Percentiles rank a stretch among this genome's conserved stretches.
phyloP scores from a whole-genome alignment of 257 asterid species.

The Jacaranda mimosifolia region DNA sequence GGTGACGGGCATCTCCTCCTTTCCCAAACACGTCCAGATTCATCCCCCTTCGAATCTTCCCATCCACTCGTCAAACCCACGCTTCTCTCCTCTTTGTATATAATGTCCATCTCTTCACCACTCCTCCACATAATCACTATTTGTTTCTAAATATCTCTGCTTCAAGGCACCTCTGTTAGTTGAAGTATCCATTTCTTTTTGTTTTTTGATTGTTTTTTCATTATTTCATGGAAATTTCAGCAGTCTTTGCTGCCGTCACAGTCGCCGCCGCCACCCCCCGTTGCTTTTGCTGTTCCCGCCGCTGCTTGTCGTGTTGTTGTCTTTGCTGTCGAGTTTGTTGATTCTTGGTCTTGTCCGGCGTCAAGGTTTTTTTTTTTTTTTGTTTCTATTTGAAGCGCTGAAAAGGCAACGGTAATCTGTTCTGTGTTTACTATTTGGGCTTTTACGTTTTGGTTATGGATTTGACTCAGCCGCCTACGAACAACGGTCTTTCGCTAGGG shows the following conservation, averaged over 20 bases:
- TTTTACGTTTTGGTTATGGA: slow-evolving; percentile 52
- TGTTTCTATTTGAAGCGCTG: slow-evolving; percentile 24
- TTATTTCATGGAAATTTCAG: slow-evolving; percentile 43
- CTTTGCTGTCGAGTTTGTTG: slow-evolving; percentile 38
- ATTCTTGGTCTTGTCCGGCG: background rate
- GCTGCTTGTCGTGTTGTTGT: slow-evolving; percentile 43
- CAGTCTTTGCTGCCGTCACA: slow-evolving; percentile 25
- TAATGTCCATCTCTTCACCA: slow-evolving; percentile 10
- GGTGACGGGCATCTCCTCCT: slow-evolving; percentile 24
- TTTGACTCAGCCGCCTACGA: slow-evolving; percentile 62
- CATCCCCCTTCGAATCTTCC: slow-evolving; percentile 49
- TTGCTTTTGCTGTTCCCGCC: no score
- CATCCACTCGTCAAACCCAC: slow-evolving; percentile 50
- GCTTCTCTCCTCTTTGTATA: slow-evolving; percentile 35
- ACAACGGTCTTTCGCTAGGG: slow-evolving; percentile 62
- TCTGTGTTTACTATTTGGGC: background rate
- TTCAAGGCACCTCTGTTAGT: background rate
- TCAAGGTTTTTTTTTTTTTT: slow-evolving; percentile 17
- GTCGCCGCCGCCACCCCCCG: background rate
- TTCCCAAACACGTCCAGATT: slow-evolving; percentile 52
- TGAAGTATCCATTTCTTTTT: background rate
- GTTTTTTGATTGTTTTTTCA: background rate
- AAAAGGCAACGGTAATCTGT: slow-evolving; percentile 1
- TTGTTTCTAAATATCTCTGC: background rate
- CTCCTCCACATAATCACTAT: background rate